Evolutionary conservation across 305 asterid genomes (phyloP).

Genomic region (Fraxinus greggii): DNA sequence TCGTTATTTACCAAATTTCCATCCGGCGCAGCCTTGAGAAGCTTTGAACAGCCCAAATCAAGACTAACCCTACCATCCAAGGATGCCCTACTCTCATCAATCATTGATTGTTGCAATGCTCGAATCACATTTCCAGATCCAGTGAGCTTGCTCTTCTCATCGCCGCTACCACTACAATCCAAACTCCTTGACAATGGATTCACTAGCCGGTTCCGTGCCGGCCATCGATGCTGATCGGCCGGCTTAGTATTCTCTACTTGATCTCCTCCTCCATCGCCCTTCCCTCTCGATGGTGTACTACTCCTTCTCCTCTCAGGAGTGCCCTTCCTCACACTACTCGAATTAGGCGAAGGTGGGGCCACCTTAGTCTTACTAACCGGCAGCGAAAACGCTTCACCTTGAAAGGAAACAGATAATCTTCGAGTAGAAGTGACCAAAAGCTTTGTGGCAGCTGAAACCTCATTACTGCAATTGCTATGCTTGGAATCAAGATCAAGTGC

Average conservation of each 20-base stretch:
- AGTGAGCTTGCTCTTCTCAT: conserved; percentile 44
- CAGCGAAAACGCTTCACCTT: conserved; percentile 83
- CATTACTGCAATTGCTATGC: conserved; percentile 35
- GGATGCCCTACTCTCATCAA: conserved; percentile 67
- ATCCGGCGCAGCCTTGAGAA: conserved; percentile 39
- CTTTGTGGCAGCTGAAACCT: conserved; percentile 74
- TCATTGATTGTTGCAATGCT: conserved; percentile 55
- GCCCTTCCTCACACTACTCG: conserved; percentile 57
- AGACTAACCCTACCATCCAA: conserved; percentile 61
- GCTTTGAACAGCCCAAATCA: conserved; percentile 58
- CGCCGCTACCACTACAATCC: conserved; percentile 51
- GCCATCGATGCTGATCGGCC: conserved; percentile 86
- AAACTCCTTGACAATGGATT: conserved; percentile 67
- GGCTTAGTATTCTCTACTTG: conserved; percentile 64
- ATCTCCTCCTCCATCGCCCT: conserved; percentile 63
- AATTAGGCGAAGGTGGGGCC: conserved; percentile 65
- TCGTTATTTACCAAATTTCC: conserved; percentile 49
- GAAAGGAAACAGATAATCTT: conserved; percentile 88
- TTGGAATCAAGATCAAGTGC: conserved; percentile 64
- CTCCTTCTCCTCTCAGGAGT: conserved; percentile 72
- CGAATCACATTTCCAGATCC: conserved; percentile 59
- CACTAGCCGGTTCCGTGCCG: conserved; percentile 52
- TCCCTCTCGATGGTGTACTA: conserved; percentile 58
- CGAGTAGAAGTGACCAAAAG: conserved; percentile 73
- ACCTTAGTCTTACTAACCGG: conserved; percentile 82